Conservation (phyloP, 2,329 filamentous ascomycete species). For the Knufia petricola region DNA sequence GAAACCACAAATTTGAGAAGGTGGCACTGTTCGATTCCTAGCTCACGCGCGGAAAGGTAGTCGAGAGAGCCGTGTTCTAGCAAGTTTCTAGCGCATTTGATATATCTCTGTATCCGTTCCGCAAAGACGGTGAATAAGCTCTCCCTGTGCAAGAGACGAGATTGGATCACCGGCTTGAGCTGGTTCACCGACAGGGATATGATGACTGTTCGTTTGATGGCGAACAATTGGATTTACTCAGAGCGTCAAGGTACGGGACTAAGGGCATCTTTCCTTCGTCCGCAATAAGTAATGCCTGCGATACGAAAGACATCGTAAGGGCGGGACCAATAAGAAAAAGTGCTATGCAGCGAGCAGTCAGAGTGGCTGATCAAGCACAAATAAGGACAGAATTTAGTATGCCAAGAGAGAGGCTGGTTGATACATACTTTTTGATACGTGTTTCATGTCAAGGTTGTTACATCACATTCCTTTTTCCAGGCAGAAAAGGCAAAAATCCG, state of each 20-base stretch:
- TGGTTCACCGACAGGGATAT: not conserved
- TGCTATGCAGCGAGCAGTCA: not conserved
- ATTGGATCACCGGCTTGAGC: not conserved
- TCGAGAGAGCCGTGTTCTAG: slow-evolving; percentile 1
- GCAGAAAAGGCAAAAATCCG: not conserved
- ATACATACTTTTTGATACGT: not conserved
- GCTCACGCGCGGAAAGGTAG: not conserved
- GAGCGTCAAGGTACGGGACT: not conserved
- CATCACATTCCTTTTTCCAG: not conserved
- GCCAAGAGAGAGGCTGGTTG: not conserved
- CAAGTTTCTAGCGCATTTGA: slow-evolving; percentile 1
- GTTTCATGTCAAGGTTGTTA: slow-evolving; percentile 1
- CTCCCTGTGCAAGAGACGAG: not conserved
- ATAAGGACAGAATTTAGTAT: not conserved
- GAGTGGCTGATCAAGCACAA: not conserved
- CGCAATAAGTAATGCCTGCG: not conserved
- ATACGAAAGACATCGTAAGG: not conserved
- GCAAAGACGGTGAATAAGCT: not conserved
- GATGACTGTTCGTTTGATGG: no score
- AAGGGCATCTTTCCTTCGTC: not conserved
- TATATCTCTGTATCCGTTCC: not conserved
- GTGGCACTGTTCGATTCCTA: not conserved
- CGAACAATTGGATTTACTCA: no score
- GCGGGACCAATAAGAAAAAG: not conserved
- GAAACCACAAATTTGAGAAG: not conserved